Evolutionary conservation across 2,329 filamentous ascomycete genomes (phyloP).

Genomic region (Neonectria neomacrospora): DNA sequence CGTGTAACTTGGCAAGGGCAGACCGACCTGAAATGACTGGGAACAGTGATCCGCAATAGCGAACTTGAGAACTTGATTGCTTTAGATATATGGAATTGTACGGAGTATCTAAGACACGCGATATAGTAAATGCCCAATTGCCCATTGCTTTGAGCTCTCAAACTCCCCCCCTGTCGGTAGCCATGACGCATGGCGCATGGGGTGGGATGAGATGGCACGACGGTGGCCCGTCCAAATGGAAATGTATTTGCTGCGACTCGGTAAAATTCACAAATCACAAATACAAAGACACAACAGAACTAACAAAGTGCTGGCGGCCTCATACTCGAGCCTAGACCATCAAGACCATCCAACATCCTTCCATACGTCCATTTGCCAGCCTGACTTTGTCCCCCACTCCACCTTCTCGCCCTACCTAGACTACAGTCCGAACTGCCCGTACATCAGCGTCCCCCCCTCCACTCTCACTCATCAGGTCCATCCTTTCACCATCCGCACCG

Average conservation of each 20-base stretch:
- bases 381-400: neutral
- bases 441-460: neutral
- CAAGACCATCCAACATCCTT: neutral
- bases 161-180: conserved; percentile 13
- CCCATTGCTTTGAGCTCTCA: neutral
- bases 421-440: neutral
- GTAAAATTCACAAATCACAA: neutral
- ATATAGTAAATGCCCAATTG: conserved; percentile 3
- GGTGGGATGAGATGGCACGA: conserved; percentile 20
- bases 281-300: neutral
- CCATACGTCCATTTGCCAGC: neutral
- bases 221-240: neutral
- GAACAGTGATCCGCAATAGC: neutral
- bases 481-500: neutral
- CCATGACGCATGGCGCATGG: conserved; percentile 13
- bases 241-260: neutral
- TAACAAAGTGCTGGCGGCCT: neutral
- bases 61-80: neutral
- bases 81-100: neutral
- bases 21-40: conserved; percentile 13
- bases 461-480: neutral
- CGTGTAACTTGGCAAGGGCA: neutral
- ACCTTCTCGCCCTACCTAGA: neutral
- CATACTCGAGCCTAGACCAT: neutral
- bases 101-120: neutral